These are phyloP conservation scores for Nemania abortiva DNA, from an alignment of 2,329 filamentous ascomycete genomes.

Conservation along the genomic window DNA sequence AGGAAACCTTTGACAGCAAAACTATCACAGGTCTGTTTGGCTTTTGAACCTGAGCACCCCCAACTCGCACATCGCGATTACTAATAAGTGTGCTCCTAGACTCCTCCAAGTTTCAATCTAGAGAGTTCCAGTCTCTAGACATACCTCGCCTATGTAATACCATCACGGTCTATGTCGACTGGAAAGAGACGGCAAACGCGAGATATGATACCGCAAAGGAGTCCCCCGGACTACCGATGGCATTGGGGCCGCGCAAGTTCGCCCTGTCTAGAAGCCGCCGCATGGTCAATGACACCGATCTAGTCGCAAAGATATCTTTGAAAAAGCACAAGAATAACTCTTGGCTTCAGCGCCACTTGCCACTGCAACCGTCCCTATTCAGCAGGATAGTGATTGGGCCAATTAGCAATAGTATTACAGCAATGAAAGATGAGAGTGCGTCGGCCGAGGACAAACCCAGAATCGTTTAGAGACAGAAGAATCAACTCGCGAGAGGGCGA, in stretches of 20 bases:
- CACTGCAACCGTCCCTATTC: not conserved
- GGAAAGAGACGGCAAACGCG: not conserved
- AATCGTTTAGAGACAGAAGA: not conserved
- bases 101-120: not conserved
- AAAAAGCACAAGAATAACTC: conserved; percentile 8
- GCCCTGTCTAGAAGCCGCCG: conserved; percentile 15
- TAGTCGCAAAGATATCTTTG: conserved; percentile 15
- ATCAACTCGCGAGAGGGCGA: not conserved
- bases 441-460: not conserved
- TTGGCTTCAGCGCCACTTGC: conserved; percentile 12
- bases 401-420: not conserved
- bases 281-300: conserved; percentile 3
- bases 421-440: not conserved
- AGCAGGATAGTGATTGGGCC: conserved; percentile 9
- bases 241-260: conserved; percentile 6
- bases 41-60: conserved; percentile 5
- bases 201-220: not conserved
- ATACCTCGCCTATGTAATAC: conserved; percentile 19
- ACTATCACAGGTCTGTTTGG: conserved; percentile 11
- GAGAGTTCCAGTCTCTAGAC: conserved; percentile 9
- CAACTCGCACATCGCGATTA: not conserved
- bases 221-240: not conserved
- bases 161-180: conserved; percentile 7
- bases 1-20: conserved; percentile 3
- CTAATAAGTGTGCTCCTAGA: conserved; percentile 18